Percentiles rank a stretch among this genome's conserved stretches.
phyloP scores from a whole-genome alignment of 805 yeast genomes.

The Lachancea dasiensis region DNA sequence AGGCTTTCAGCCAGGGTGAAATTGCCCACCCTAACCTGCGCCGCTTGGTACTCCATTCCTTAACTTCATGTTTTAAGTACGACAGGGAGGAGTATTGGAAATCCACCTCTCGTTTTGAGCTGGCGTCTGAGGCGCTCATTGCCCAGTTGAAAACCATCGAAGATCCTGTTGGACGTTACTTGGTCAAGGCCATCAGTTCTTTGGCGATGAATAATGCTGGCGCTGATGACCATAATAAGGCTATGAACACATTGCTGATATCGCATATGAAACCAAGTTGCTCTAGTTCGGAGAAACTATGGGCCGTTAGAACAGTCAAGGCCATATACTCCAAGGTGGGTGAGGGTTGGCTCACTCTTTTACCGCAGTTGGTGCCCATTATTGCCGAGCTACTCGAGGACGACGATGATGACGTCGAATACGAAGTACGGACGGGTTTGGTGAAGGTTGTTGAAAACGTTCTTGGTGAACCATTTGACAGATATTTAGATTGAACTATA shows the following conservation, averaged over 20 bases:
- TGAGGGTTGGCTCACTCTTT: slow-evolving; percentile 83
- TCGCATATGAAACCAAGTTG: slow-evolving; percentile 63
- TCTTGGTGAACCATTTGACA: slow-evolving; percentile 90
- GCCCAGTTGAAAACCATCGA: slow-evolving; percentile 65
- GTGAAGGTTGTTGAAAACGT: slow-evolving; percentile 89
- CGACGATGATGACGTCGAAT: slow-evolving; percentile 88
- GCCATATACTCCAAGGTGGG: slow-evolving; percentile 81
- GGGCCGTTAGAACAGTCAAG: slow-evolving; percentile 79
- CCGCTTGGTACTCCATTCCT: slow-evolving; percentile 65
- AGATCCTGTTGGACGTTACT: slow-evolving; percentile 66
- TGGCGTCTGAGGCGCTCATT: slow-evolving; percentile 56
- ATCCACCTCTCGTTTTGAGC: slow-evolving; percentile 74
- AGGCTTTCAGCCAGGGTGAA: slow-evolving; percentile 41
- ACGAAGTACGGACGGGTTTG: slow-evolving; percentile 83
- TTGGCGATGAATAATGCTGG: slow-evolving; percentile 66
- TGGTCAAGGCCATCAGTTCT: slow-evolving; percentile 74
- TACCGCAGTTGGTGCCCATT: slow-evolving; percentile 92
- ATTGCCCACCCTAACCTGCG: slow-evolving; percentile 51
- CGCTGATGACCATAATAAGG: slow-evolving; percentile 67
- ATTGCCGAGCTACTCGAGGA: slow-evolving; percentile 95
- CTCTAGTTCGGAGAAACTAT: slow-evolving; percentile 53
- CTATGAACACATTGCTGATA: slow-evolving; percentile 56
- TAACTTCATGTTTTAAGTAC: slow-evolving; percentile 75
- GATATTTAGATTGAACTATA: slow-evolving; percentile 46
- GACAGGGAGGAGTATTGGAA: slow-evolving; percentile 97